Conservation (phyloP, 441 rosid species). For the Theobroma grandiflorum region DNA sequence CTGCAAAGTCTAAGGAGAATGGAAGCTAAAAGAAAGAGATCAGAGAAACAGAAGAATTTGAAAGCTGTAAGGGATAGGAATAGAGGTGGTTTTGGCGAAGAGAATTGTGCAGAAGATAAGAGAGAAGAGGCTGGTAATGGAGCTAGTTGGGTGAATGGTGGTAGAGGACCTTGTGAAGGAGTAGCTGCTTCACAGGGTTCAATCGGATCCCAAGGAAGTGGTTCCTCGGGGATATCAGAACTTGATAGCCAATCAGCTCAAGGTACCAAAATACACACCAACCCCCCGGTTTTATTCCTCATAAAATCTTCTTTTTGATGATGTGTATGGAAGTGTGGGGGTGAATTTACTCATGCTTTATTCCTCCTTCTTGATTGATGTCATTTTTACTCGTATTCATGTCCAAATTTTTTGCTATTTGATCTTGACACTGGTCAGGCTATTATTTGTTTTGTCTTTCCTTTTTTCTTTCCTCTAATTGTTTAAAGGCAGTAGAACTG, state of each 20-base stretch:
- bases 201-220: conserved; percentile 57
- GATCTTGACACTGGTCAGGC: conserved; percentile 18
- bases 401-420: not conserved
- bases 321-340: not conserved
- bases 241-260: conserved; percentile 47
- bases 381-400: not conserved
- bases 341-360: not conserved
- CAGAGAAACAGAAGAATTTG: conserved; percentile 68
- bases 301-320: not conserved
- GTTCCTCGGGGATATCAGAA: conserved; percentile 56
- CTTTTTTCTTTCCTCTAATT: not conserved
- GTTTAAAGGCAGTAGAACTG: not conserved
- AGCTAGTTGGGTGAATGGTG: conserved; percentile 23
- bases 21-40: conserved; percentile 87
- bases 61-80: conserved; percentile 44
- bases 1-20: conserved; percentile 75
- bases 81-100: conserved; percentile 37
- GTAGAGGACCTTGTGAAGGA: conserved; percentile 26
- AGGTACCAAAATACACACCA: conserved; percentile 37
- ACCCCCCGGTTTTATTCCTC: not conserved
- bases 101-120: conserved; percentile 39
- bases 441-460: not conserved
- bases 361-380: not conserved
- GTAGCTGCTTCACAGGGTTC: conserved; percentile 45
- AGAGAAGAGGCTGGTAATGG: conserved; percentile 43